A percentile compares a stretch with the other conserved stretches of the same genome.
phyloP scores from a whole-genome alignment of 2,329 filamentous ascomycete species.

The Diaporthe caulivora region DNA sequence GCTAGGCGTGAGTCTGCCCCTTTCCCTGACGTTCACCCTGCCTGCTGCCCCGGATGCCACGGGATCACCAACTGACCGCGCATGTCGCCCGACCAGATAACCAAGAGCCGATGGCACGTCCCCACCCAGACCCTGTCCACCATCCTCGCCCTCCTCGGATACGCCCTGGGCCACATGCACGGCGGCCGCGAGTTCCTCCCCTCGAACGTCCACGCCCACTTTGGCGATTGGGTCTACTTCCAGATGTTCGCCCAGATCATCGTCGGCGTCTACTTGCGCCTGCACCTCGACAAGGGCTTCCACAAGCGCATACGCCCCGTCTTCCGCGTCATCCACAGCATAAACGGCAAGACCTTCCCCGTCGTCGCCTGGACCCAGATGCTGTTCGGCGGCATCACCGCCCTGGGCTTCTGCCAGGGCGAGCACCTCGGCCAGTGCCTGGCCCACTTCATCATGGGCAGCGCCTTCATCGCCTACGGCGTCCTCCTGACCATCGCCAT shows the following conservation, averaged over 20 bases:
- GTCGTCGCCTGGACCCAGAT: constrained; percentile 92
- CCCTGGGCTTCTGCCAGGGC: constrained; percentile 90
- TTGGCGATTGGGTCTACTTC: constrained; percentile 85
- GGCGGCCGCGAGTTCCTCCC: constrained; percentile 86
- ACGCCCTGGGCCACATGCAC: constrained; percentile 92
- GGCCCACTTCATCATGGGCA: constrained; percentile 99
- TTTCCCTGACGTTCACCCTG: background rate
- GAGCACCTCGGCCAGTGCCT: constrained; percentile 93
- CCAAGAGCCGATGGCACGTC: constrained; percentile 93
- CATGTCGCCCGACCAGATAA: constrained; percentile 69
- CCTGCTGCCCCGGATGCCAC: background rate
- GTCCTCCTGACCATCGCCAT: constrained; percentile 88
- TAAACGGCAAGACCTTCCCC: constrained; percentile 90
- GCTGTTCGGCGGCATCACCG: constrained; percentile 93
- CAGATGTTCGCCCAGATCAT: constrained; percentile 82
- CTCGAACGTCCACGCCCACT: constrained; percentile 82
- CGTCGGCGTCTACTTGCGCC: constrained; percentile 86
- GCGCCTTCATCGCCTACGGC: constrained; percentile 94
- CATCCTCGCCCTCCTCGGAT: constrained; percentile 82
- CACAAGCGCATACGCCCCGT: constrained; percentile 81
- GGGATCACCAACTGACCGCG: background rate
- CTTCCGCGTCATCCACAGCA: constrained; percentile 79
- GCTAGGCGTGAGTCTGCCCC: constrained; percentile 75
- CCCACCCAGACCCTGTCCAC: constrained; percentile 84
- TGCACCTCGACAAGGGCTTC: constrained; percentile 89